These are phyloP conservation scores for Herpetomonas samuelpessoai DNA, from an alignment of 208 protist genomes.

Conservation along the genomic window DNA sequence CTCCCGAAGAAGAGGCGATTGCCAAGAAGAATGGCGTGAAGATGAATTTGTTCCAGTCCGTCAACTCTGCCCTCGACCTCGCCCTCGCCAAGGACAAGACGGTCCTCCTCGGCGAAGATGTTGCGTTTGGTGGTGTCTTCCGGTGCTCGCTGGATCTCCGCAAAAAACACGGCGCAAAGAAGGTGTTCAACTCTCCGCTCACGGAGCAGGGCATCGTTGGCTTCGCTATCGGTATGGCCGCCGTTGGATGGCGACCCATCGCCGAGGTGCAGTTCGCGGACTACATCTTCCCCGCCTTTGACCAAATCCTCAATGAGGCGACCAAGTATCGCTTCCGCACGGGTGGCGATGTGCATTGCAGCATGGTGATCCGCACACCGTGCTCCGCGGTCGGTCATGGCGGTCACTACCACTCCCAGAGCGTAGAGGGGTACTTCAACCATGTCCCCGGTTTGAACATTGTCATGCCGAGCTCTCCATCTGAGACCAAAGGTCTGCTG, in stretches of 20 bases:
- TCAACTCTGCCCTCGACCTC: constrained; percentile 95
- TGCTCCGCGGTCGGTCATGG: constrained; percentile 97
- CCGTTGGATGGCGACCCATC: constrained; percentile 88
- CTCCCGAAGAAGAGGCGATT: constrained; percentile 22
- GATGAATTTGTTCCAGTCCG: constrained; percentile 92
- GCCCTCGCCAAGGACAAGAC: constrained; percentile 87
- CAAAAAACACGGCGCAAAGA: constrained; percentile 84
- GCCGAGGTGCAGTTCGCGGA: constrained; percentile 99
- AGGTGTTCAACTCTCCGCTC: constrained; percentile 97
- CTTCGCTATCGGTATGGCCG: constrained; percentile 96
- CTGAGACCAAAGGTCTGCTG: constrained; percentile 88
- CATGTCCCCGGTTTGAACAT: constrained; percentile 94
- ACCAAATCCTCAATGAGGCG: constrained; percentile 98
- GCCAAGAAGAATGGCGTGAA: constrained; percentile 39
- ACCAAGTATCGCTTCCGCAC: constrained; percentile 98
- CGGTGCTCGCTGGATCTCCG: constrained; percentile 84
- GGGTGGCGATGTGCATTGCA: constrained; percentile 93
- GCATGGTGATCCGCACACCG: constrained; percentile 94
- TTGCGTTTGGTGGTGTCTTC: constrained; percentile 98
- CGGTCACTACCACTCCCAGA: constrained; percentile 97
- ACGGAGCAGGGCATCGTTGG: constrained; percentile 97
- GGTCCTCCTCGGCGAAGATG: constrained; percentile 96
- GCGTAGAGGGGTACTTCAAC: constrained; percentile 95
- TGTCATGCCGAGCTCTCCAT: constrained; percentile 75
- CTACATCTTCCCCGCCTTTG: constrained; percentile 99